phyloP scores from a whole-genome alignment of 768 basidiomycete genomes.

The Roridomyces roridus region DNA sequence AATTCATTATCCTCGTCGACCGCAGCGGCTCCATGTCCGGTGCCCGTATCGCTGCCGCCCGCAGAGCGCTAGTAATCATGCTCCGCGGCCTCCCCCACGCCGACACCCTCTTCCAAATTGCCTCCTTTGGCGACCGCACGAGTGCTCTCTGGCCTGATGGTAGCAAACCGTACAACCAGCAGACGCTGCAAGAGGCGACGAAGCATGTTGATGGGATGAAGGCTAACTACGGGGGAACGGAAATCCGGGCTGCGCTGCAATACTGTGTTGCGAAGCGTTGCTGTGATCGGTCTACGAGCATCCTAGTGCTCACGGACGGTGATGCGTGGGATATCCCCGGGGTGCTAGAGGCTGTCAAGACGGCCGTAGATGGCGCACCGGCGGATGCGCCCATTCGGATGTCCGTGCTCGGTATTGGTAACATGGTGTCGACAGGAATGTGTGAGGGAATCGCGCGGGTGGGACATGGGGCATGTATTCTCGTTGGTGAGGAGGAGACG shows the following conservation, averaged over 20 bases:
- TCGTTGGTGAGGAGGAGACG: slow-evolving; percentile 41
- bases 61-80: slow-evolving; percentile 43
- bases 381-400: slow-evolving; percentile 39
- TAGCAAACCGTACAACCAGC: slow-evolving; percentile 31
- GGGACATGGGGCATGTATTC: slow-evolving; percentile 47
- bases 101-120: slow-evolving; percentile 47
- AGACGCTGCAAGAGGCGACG: slow-evolving; percentile 35
- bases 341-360: slow-evolving; percentile 11
- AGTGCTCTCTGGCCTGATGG: slow-evolving; percentile 35
- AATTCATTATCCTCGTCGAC: slow-evolving; percentile 56
- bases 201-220: slow-evolving; percentile 32
- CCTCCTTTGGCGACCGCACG: slow-evolving; percentile 40
- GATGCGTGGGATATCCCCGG: slow-evolving; percentile 24
- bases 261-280: slow-evolving; percentile 34
- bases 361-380: slow-evolving; percentile 29
- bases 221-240: slow-evolving; percentile 49
- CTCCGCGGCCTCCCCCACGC: slow-evolving; percentile 41
- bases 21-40: slow-evolving; percentile 47
- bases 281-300: slow-evolving; percentile 37
- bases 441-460: slow-evolving; percentile 47
- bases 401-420: slow-evolving; percentile 55
- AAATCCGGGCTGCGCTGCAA: slow-evolving; percentile 40
- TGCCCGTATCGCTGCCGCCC: slow-evolving; percentile 39
- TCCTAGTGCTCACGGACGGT: slow-evolving; percentile 57
- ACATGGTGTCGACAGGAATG: slow-evolving; percentile 42